Conservation (phyloP, 208 protist genomes). For the Trypanosoma vivax region DNA sequence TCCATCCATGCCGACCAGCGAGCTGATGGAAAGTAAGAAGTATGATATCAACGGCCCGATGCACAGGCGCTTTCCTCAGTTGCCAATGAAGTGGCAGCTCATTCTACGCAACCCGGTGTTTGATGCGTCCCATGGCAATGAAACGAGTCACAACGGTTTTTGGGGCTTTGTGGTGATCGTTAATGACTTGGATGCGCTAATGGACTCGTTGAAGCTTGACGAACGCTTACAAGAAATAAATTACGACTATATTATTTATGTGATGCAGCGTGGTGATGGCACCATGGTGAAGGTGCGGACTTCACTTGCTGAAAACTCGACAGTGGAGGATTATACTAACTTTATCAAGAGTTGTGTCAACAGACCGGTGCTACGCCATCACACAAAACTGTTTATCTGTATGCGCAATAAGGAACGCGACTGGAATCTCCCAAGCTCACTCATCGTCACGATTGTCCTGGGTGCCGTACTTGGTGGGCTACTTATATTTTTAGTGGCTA, state of each 20-base stretch:
- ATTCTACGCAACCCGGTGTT: conserved; percentile 40
- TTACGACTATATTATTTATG: conserved; percentile 58
- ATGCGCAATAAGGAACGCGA: conserved; percentile 2
- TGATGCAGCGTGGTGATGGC: background rate
- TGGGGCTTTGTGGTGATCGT: conserved; percentile 56
- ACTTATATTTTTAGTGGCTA: conserved; percentile 22
- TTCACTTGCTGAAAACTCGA: conserved; percentile 12
- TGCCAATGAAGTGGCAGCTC: conserved; percentile 28
- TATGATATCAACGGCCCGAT: conserved; percentile 27
- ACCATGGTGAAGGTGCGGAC: conserved; percentile 19
- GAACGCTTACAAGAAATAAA: conserved; percentile 2
- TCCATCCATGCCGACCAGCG: background rate
- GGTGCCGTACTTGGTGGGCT: conserved; percentile 16
- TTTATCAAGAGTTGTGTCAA: conserved; percentile 24
- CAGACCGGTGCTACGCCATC: conserved; percentile 3
- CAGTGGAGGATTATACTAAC: conserved; percentile 7
- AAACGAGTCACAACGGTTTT: conserved; percentile 25
- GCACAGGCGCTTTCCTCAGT: background rate
- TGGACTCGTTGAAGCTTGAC: conserved; percentile 21
- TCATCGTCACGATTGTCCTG: conserved; percentile 30
- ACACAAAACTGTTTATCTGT: conserved; percentile 12
- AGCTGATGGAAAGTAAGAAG: conserved; percentile 20
- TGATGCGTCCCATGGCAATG: conserved; percentile 12
- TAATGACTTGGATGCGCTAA: conserved; percentile 33
- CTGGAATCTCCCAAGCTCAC: conserved; percentile 1